These are phyloP conservation scores for Ascochyta clinopodiicola DNA, from an alignment of 2,329 filamentous ascomycete genomes.

Conservation along the genomic window DNA sequence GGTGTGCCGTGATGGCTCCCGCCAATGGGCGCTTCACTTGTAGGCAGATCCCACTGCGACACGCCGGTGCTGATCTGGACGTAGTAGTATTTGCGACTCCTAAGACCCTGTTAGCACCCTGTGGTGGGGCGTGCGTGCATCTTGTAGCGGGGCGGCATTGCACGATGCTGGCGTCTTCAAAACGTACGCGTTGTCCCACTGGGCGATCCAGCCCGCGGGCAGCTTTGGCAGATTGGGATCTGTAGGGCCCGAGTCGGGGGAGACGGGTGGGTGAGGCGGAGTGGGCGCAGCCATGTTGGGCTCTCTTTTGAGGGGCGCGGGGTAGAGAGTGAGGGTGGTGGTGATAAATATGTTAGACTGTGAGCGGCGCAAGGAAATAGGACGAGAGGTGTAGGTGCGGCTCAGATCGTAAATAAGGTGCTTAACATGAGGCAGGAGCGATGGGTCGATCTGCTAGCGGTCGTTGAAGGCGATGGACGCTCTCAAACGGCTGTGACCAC, in stretches of 20 bases:
- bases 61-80: constrained; percentile 75
- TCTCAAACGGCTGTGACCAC: constrained; percentile 13
- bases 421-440: constrained; percentile 15
- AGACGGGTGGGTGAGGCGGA: constrained; percentile 45
- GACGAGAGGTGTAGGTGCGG: neutral
- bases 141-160: constrained; percentile 23
- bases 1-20: constrained; percentile 58
- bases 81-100: constrained; percentile 54
- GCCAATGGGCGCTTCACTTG: constrained; percentile 66
- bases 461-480: constrained; percentile 22
- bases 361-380: neutral
- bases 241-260: constrained; percentile 49
- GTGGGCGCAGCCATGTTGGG: constrained; percentile 44
- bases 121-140: constrained; percentile 24
- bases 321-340: constrained; percentile 10
- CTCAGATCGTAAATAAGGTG: constrained; percentile 2
- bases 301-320: constrained; percentile 5
- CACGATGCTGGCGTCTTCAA: neutral
- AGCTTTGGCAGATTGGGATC: constrained; percentile 48
- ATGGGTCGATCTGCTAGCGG: constrained; percentile 26
- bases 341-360: constrained; percentile 6
- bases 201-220: constrained; percentile 50
- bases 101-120: constrained; percentile 32
- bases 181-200: constrained; percentile 49
- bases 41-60: constrained; percentile 77